Base-by-base conservation (phyloP, 495 filamentous ascomycete species). In the Halenospora varia region DNA sequence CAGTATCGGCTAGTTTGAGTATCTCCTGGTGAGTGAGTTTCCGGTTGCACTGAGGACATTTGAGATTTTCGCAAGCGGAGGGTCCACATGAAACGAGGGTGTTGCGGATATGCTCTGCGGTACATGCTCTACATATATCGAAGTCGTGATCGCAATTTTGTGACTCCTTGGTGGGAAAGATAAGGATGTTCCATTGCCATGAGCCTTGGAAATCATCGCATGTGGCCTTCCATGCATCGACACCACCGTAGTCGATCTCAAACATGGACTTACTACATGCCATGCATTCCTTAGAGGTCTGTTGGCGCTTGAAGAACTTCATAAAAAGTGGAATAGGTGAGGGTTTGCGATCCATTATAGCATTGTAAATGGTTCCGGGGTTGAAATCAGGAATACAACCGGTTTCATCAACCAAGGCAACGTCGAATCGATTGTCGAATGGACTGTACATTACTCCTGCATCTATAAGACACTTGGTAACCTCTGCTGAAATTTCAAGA, bases 81-180 rank as follows among this genome's bases (percentile, higher is more conserved):
- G 51, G 26, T 23, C 51, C 51, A 10, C 51, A 25, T 23, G 25
- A 39, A 3, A 23, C 23, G 25, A 53, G 19, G 3, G 51, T 39
- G 29, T 29, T 22, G 11, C 51, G 51, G n/a, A 53, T n/a, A 22
- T 53, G 35, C 18, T 53, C 51, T 41, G 51, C 25, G n/a, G 29
- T 53, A n/a, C 51, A 53, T 3, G 51, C 51, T 44, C 23, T 53
- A 20, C 51, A 53, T 13, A 53, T 29, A 23, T 53, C 51, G 35
- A 53, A 53, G n/a, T 53, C 51, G 23, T 53, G 51, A n/a, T 53
- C 51, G 51, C 51, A 53, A 10, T 42, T 13, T 53, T 53, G 51
- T n/a, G 19, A 41, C 20, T 40, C 51, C 3, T 18, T 41, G 29
- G 51, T 53, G 17, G 51, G 51, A 22, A 53, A 53, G 29, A 53